Evolutionary conservation across 2,329 filamentous ascomycete species (phyloP).

Genomic region (Fusarium phyllophilum): DNA sequence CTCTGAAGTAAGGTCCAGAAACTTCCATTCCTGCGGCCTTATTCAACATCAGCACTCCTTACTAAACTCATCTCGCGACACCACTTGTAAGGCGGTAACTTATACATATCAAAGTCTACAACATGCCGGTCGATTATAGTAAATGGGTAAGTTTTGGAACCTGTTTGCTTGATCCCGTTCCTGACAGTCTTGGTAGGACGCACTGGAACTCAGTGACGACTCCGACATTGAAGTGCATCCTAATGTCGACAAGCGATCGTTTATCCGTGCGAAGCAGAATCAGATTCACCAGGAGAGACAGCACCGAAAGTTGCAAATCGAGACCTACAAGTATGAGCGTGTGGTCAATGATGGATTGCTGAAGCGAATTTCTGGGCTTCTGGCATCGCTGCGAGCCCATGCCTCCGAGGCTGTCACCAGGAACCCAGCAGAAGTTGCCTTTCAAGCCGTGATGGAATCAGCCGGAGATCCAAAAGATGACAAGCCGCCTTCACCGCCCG

Average conservation of each 20-base stretch:
- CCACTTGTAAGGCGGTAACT: neutral
- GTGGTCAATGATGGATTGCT: slow-evolving; percentile 93
- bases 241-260: slow-evolving; percentile 98
- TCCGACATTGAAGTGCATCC: slow-evolving; percentile 98
- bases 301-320: slow-evolving; percentile 88
- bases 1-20: slow-evolving; percentile 40
- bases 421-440: slow-evolving; percentile 83
- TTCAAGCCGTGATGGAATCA: slow-evolving; percentile 87
- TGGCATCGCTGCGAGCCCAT: slow-evolving; percentile 79
- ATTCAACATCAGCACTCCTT: neutral
- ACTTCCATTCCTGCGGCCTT: slow-evolving; percentile 34
- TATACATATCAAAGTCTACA: neutral
- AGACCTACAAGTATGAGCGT: slow-evolving; percentile 90
- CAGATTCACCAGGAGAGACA: slow-evolving; percentile 94
- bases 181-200: slow-evolving; percentile 66
- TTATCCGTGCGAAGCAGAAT: slow-evolving; percentile 97
- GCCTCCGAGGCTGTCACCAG: slow-evolving; percentile 72
- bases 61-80: neutral
- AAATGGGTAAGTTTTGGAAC: slow-evolving; percentile 68
- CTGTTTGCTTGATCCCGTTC: neutral
- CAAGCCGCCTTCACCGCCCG: slow-evolving; percentile 77
- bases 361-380: slow-evolving; percentile 81
- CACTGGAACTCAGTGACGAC: slow-evolving; percentile 96
- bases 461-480: slow-evolving; percentile 78
- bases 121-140: slow-evolving; percentile 69